phyloP scores from a whole-genome alignment of 345 rosid genomes.

The Ailanthus altissimus region DNA sequence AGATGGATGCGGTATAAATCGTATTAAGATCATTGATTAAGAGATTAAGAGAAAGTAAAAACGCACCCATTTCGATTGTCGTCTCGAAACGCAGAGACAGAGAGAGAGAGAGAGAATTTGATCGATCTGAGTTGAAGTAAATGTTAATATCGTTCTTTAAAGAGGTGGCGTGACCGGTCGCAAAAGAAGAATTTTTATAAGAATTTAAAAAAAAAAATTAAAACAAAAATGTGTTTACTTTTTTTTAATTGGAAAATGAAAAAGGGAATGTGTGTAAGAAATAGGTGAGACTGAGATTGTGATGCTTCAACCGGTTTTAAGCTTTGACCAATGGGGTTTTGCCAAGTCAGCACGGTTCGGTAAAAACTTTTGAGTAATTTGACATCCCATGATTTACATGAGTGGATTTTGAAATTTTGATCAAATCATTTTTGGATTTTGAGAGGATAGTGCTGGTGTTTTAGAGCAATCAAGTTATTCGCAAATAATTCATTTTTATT shows the following conservation, averaged over 20 bases:
- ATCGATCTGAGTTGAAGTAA: constrained; percentile 15
- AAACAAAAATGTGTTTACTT: not conserved
- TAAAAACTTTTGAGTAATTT: not conserved
- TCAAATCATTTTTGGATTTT: not conserved
- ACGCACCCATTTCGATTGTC: constrained; percentile 16
- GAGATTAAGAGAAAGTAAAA: constrained; percentile 5
- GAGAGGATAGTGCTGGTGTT: not conserved
- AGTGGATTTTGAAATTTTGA: not conserved
- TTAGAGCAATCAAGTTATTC: not conserved
- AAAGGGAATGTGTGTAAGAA: not conserved
- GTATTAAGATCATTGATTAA: constrained; percentile 14
- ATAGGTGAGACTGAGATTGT: not conserved
- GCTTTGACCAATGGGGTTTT: not conserved
- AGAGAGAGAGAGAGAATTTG: constrained; percentile 11
- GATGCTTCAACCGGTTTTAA: not conserved
- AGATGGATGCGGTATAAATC: constrained; percentile 33
- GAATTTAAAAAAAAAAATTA: not conserved
- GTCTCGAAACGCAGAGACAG: constrained; percentile 1
- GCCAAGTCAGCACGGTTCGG: not conserved
- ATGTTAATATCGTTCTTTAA: not conserved
- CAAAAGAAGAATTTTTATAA: not conserved
- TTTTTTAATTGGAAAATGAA: not conserved
- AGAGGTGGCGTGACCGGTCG: constrained; percentile 3
- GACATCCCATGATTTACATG: not conserved
- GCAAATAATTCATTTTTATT: not conserved